Evolutionary conservation across 352 stramenopile genomes (phyloP), one percentile per base, ranked within the genome.

Genomic region (Pythium apleroticum): DNA sequence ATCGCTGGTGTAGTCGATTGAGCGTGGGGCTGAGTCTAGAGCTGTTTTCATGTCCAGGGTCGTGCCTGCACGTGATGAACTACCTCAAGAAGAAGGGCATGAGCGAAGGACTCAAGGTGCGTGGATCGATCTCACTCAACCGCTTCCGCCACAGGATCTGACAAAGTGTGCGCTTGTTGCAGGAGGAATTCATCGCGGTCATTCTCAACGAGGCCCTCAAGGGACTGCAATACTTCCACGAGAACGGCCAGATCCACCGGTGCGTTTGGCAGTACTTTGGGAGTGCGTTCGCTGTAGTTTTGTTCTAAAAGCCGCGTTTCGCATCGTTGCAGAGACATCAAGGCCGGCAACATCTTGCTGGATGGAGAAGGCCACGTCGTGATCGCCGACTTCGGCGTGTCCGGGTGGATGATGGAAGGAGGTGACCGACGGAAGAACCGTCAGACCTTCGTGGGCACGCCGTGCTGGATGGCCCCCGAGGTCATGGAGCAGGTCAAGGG

Each of bases 321-420:
- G 24, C 31, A 27, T 27, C 43, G 17, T 28, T 31, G 20, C 30
- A 81, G 96, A 86, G 91, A 98, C 81, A 98, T 99, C 67, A 99
- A 99, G 82, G 98, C 96, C 2, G 96, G 97, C n/a, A 99, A 99
- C 77, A 98, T 98, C 56, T 72, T 98, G 22, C 65, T 98, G 46
- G 91, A 98, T 71, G 90, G 88, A 59, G 81, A 97, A 54, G 97
- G 96, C 27, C 81, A 98, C 66, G 96, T 99, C 5, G 83, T 98
- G 53, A 98, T 99, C 62, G 97, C 97, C 12, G 98, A 99, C 72
- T 99, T 99, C 81, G 98, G 98, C 25, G 98, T 99, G 12, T 98
- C 96, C 0, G 97, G 96, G 6, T 99, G 97, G 97, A 94, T 99
- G 68, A 97, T 99, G 74, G 94, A 98, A 60, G 91, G 90, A 35